Evolutionary conservation across 352 stramenopile species (phyloP).

Genomic region (Pythium monospermum): DNA sequence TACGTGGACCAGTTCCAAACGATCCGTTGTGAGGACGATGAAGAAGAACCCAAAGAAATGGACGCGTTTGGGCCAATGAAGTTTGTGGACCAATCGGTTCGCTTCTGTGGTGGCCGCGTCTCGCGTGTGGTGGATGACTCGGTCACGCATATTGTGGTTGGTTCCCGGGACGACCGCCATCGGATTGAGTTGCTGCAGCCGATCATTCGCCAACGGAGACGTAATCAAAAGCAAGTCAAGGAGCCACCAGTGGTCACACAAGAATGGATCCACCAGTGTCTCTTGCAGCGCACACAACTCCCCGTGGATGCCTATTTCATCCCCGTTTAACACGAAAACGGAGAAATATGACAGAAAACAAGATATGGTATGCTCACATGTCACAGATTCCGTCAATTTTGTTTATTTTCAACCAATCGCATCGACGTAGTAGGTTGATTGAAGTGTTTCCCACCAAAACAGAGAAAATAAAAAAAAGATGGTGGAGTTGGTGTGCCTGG

Average conservation of each 20-base stretch:
- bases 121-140: constrained; percentile 28
- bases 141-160: constrained; percentile 66
- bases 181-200: constrained; percentile 39
- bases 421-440: no score
- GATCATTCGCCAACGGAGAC: constrained; percentile 44
- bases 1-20: constrained; percentile 44
- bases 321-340: constrained; percentile 31
- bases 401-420: no score
- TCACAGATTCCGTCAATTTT: constrained; percentile 20
- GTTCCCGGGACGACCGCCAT: constrained; percentile 12
- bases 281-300: constrained; percentile 41
- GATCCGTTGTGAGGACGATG: constrained; percentile 3
- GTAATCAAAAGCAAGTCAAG: constrained; percentile 22
- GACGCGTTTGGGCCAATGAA: constrained; percentile 37
- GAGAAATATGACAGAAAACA: neutral
- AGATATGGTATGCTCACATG: constrained; percentile 2
- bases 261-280: constrained; percentile 57
- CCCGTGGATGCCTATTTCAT: constrained; percentile 53
- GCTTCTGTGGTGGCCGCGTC: constrained; percentile 49
- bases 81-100: constrained; percentile 52
- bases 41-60: constrained; percentile 12
- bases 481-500: no score
- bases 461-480: no score
- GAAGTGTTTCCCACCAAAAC: no score
- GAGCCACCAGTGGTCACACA: constrained; percentile 54